Conservation (phyloP, 78 protist genomes). For the Cavenderia fasciculata region DNA sequence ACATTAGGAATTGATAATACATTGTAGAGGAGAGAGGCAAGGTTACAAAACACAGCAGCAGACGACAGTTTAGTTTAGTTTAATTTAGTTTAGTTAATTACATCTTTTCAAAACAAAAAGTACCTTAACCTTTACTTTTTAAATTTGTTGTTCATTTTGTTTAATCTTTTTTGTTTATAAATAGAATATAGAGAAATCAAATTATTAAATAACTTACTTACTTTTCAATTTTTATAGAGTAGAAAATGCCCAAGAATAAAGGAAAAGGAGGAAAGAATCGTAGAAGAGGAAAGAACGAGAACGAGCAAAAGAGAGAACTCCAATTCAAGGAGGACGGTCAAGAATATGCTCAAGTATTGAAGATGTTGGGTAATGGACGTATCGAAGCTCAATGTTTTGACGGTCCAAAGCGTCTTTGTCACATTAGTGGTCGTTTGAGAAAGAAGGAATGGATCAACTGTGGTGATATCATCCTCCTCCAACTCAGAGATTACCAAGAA, state of each 20-base stretch:
- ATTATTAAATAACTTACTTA: not conserved
- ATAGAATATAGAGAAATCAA: not conserved
- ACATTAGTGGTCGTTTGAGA: slow-evolving; percentile 97
- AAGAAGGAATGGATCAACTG: slow-evolving; percentile 90
- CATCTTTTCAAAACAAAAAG: not conserved
- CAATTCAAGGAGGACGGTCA: slow-evolving; percentile 98
- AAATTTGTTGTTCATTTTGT: not conserved
- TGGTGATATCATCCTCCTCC: slow-evolving; percentile 96
- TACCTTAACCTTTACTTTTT: not conserved
- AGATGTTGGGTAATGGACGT: slow-evolving; percentile 98
- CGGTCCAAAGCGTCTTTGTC: slow-evolving; percentile 94
- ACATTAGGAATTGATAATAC: too few species aligned
- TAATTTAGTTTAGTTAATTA: not conserved
- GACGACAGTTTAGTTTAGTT: not conserved
- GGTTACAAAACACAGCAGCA: too few species aligned
- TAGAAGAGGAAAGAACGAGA: slow-evolving; percentile 95
- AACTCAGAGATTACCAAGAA: slow-evolving; percentile 97
- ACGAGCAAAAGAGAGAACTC: slow-evolving; percentile 93
- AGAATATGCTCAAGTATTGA: slow-evolving; percentile 95
- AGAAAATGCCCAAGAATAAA: slow-evolving; percentile 92
- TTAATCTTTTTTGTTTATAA: not conserved
- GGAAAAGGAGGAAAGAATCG: slow-evolving; percentile 98
- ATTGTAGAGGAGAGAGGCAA: too few species aligned
- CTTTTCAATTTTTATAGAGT: not conserved
- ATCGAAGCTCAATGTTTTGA: slow-evolving; percentile 97